Percentiles rank a stretch among this genome's conserved stretches.
These are phyloP conservation scores for Platanthera guangdongensis DNA, from an alignment of 106 monocot species.

Conservation along the genomic window DNA sequence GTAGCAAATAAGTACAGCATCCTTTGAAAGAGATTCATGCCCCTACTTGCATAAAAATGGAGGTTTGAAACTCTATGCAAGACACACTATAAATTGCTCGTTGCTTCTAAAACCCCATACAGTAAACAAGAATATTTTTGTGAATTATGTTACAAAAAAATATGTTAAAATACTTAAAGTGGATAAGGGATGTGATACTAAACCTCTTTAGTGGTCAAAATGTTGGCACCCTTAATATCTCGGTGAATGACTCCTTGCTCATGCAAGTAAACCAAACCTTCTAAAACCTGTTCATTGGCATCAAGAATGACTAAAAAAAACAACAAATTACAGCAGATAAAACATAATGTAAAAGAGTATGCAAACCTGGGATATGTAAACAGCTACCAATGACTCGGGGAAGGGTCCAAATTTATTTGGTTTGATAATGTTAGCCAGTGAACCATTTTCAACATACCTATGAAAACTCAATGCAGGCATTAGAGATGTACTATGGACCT, in stretches of 20 bases:
- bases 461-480: constrained; percentile 3
- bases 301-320: not conserved
- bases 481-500: not conserved
- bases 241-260: constrained; percentile 99
- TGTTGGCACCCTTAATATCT: constrained; percentile 99
- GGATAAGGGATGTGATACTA: not conserved
- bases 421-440: constrained; percentile 93
- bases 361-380: constrained; percentile 86
- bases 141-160: not conserved
- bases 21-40: not conserved
- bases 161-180: not conserved
- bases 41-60: not conserved
- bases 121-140: not conserved
- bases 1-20: too few relatives aligned
- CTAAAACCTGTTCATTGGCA: constrained; percentile 62
- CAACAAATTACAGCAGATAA: not conserved
- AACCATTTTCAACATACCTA: constrained; percentile 98
- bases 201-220: constrained; percentile 98
- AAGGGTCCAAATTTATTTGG: constrained; percentile 98
- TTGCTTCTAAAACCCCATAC: not conserved
- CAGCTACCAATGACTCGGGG: constrained; percentile 84
- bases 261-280: constrained; percentile 95
- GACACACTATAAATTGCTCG: not conserved
- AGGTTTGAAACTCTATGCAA: not conserved
- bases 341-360: constrained; percentile 1